These are phyloP conservation scores for Magnusiomyces tetraspermus DNA, from an alignment of 1,139 yeast species.

Conservation along the genomic window DNA sequence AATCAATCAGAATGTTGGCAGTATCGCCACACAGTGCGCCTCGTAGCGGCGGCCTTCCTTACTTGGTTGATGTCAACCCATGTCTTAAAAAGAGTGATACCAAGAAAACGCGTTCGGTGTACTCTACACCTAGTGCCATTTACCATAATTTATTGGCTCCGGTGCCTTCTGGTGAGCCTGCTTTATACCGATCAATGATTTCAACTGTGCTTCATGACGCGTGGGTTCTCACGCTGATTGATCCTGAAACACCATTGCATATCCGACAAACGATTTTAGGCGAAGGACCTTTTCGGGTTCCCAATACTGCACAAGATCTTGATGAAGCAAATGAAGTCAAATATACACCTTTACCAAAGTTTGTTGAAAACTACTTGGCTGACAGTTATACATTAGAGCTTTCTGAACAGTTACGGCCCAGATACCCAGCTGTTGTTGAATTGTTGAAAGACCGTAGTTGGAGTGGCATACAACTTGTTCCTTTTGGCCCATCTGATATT, in stretches of 20 bases:
- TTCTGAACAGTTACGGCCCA: conserved; percentile 6
- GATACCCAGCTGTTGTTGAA: conserved; percentile 12
- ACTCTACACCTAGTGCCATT: conserved; percentile 8
- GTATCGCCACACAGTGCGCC: conserved; percentile 18
- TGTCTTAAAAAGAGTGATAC: conserved; percentile 1
- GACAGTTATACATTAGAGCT: conserved; percentile 10
- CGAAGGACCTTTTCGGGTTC: conserved; percentile 11
- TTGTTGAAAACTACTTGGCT: conserved; percentile 10
- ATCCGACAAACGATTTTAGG: conserved; percentile 11
- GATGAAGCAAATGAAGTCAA: neutral
- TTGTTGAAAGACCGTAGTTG: conserved; percentile 1
- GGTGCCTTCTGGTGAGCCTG: conserved; percentile 7
- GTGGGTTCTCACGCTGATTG: conserved; percentile 24
- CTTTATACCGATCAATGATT: conserved; percentile 22
- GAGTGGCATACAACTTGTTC: neutral
- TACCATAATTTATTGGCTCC: conserved; percentile 8
- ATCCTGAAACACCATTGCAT: conserved; percentile 5
- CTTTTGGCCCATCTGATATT: neutral
- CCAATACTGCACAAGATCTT: neutral
- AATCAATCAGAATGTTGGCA: neutral
- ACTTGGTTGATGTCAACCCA: conserved; percentile 11
- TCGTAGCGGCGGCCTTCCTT: conserved; percentile 19
- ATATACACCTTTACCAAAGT: neutral
- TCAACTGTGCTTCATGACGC: conserved; percentile 26
- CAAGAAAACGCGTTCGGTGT: conserved; percentile 10